A percentile compares a stretch with the other conserved stretches of the same genome.
Conservation (phyloP, 768 basidiomycete genomes). For the Pulveroboletus sp. region DNA sequence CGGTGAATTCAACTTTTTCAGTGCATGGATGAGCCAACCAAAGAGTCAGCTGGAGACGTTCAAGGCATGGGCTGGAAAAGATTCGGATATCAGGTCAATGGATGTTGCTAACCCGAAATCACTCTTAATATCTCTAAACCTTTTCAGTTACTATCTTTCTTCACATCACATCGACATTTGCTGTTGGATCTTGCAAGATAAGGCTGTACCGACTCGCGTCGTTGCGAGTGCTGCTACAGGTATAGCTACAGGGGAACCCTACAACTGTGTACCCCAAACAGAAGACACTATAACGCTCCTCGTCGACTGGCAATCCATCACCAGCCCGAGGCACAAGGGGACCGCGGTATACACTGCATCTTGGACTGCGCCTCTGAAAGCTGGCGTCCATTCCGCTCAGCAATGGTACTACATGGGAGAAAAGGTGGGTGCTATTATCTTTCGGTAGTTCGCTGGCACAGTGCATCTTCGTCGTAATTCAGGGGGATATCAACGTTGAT, state of each 20-base stretch:
- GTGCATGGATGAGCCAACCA: conserved; percentile 96
- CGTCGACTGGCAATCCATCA: conserved; percentile 87
- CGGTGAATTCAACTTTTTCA: conserved; percentile 95
- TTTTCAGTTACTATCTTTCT: conserved; percentile 82
- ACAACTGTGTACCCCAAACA: conserved; percentile 79
- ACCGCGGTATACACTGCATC: conserved; percentile 91
- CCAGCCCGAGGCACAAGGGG: conserved; percentile 70
- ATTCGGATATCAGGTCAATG: conserved; percentile 80
- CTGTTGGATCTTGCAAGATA: conserved; percentile 79
- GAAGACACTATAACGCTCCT: conserved; percentile 95
- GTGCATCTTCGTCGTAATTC: conserved; percentile 4
- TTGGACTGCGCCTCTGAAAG: conserved; percentile 89
- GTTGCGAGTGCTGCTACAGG: conserved; percentile 89
- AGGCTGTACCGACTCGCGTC: conserved; percentile 76
- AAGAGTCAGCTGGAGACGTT: conserved; percentile 94
- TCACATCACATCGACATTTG: conserved; percentile 92
- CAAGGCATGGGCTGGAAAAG: conserved; percentile 92
- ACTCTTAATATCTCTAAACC: background rate
- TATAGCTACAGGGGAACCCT: conserved; percentile 86
- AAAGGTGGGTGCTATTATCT: conserved; percentile 47
- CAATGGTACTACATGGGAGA: conserved; percentile 96
- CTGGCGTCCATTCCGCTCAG: conserved; percentile 87
- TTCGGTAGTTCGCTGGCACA: background rate
- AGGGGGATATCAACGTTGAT: conserved; percentile 91
- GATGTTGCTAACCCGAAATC: background rate